These are phyloP conservation scores for Pseudogymnoascus destructans DNA, from an alignment of 2,329 filamentous ascomycete genomes.

Conservation along the genomic window DNA sequence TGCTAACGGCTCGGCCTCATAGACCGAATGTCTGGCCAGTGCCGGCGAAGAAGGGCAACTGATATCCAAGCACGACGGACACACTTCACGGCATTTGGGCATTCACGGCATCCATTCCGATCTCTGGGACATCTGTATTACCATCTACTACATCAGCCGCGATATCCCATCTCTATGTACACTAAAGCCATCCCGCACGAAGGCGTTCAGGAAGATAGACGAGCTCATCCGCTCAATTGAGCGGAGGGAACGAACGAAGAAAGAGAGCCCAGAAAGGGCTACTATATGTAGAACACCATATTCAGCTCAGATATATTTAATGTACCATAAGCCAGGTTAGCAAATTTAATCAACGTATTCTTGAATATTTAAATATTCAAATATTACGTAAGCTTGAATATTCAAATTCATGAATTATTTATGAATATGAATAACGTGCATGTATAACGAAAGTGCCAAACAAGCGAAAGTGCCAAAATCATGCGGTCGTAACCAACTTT, in stretches of 20 bases:
- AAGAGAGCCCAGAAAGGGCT: background rate
- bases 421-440: too few relatives aligned
- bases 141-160: background rate
- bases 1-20: background rate
- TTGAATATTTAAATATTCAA: too few relatives aligned
- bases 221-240: background rate
- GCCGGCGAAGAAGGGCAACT: background rate
- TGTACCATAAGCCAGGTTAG: background rate
- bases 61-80: background rate
- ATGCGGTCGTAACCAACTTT: too few relatives aligned
- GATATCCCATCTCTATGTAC: conserved; percentile 5
- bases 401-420: too few relatives aligned
- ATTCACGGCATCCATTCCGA: background rate
- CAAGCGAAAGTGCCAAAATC: too few relatives aligned
- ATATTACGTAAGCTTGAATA: too few relatives aligned
- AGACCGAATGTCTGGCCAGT: background rate
- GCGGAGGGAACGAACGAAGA: background rate
- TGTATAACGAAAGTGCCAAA: too few relatives aligned
- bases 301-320: conserved; percentile 1
- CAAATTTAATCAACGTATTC: too few relatives aligned
- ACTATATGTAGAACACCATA: background rate
- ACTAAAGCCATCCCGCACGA: background rate
- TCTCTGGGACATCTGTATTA: background rate
- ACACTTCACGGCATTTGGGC: background rate
- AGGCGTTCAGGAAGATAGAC: background rate